phyloP scores from a whole-genome alignment of 2,329 filamentous ascomycete species.

The Graphiopsis chlorocephala region DNA sequence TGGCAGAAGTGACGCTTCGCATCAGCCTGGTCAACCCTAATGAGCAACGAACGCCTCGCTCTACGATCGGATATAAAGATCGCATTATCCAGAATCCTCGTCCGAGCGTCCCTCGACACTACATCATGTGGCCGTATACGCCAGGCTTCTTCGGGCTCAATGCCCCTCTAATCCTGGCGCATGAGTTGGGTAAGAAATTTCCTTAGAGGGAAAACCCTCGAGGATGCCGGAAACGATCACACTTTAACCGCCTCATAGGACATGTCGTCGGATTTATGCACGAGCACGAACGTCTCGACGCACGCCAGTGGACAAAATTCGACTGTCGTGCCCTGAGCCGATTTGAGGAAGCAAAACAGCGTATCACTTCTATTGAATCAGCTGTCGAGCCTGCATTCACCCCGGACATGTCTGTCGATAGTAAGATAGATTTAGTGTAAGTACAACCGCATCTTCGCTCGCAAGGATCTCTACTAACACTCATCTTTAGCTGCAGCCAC shows the following conservation, averaged over 20 bases:
- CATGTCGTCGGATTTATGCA: neutral
- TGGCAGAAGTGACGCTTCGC: neutral
- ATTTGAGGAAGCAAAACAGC: neutral
- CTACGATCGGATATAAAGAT: neutral
- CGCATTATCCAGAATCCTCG: neutral
- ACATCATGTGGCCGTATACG: neutral
- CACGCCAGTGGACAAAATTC: neutral
- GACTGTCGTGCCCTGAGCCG: neutral
- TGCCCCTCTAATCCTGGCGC: neutral
- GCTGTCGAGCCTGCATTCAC: neutral
- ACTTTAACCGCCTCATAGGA: neutral
- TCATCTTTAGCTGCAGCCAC: too few relatives aligned
- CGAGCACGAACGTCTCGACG: neutral
- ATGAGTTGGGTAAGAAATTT: neutral
- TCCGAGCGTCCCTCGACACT: neutral
- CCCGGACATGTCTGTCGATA: neutral
- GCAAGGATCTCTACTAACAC: too few relatives aligned
- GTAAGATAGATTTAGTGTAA: neutral
- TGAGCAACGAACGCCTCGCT: accelerated
- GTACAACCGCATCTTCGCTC: neutral
- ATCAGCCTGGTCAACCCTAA: neutral
- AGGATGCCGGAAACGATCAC: too few relatives aligned
- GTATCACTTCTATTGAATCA: too few relatives aligned
- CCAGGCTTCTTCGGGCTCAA: too few relatives aligned
- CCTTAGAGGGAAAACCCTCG: too few relatives aligned